These are phyloP conservation scores for Microbotryomycetes sp. DNA, from an alignment of 1,284 basidiomycete species.

Conservation along the genomic window DNA sequence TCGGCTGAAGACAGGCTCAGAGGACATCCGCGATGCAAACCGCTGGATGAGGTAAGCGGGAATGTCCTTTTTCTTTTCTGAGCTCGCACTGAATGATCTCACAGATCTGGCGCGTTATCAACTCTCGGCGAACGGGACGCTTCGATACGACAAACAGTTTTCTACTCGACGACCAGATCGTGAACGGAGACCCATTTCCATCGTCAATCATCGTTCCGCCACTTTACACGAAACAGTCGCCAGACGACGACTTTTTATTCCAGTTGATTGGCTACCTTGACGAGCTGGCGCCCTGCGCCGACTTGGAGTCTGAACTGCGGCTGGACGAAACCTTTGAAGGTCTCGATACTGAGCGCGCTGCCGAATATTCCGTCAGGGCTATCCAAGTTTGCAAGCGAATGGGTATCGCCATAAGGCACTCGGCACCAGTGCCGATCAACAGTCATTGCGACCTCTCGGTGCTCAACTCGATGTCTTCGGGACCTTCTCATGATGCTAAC, in stretches of 20 bases:
- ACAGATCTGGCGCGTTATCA: slow-evolving; percentile 19
- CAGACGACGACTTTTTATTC: slow-evolving; percentile 23
- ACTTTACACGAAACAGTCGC: slow-evolving; percentile 2
- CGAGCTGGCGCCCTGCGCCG: slow-evolving; percentile 5
- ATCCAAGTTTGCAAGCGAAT: neutral
- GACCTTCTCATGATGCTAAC: neutral
- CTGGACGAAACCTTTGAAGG: neutral
- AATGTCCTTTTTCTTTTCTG: neutral
- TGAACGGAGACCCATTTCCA: slow-evolving; percentile 17
- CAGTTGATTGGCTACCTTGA: slow-evolving; percentile 24
- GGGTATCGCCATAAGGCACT: slow-evolving; percentile 14
- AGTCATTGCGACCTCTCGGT: neutral
- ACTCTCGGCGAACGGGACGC: neutral
- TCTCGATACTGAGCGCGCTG: neutral
- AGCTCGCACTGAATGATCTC: too few species aligned
- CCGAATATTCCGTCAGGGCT: slow-evolving; percentile 1
- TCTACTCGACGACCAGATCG: slow-evolving; percentile 16
- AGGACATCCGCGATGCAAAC: slow-evolving; percentile 11
- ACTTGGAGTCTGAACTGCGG: neutral
- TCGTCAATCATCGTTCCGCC: slow-evolving; percentile 13
- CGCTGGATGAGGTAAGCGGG: slow-evolving; percentile 14
- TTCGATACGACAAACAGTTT: slow-evolving; percentile 11
- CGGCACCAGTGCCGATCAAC: neutral
- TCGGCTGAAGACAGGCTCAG: neutral
- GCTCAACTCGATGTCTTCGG: neutral